Percentiles rank a stretch among this genome's conserved stretches.
phyloP scores from a whole-genome alignment of 2,329 filamentous ascomycete genomes.

The Xenosphaeropsis pyriputrescens region DNA sequence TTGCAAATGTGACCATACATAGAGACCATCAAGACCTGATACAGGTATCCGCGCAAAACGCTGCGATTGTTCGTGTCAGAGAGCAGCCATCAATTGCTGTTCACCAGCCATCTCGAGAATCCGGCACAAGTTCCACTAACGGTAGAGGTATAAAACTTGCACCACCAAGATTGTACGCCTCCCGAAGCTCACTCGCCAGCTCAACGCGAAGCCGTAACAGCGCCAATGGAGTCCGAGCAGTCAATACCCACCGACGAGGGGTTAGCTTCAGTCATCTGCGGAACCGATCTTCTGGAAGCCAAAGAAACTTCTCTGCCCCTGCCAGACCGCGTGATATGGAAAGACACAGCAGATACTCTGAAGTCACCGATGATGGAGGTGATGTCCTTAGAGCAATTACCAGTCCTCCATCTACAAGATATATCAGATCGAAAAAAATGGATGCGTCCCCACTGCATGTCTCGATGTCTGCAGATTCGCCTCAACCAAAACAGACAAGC shows the following conservation, averaged over 20 bases:
- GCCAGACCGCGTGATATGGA: not conserved
- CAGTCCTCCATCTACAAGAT: slow-evolving; percentile 8
- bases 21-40: not conserved
- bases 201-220: slow-evolving; percentile 23
- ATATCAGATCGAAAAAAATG: slow-evolving; percentile 16
- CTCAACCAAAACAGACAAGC: slow-evolving; percentile 2
- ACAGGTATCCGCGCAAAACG: not conserved
- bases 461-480: not conserved
- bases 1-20: slow-evolving; percentile 16
- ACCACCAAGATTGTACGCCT: slow-evolving; percentile 19
- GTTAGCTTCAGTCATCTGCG: slow-evolving; percentile 47
- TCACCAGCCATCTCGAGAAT: slow-evolving; percentile 3
- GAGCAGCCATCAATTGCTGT: not conserved
- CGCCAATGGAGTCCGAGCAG: slow-evolving; percentile 21
- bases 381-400: slow-evolving; percentile 5
- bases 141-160: slow-evolving; percentile 3
- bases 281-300: slow-evolving; percentile 5
- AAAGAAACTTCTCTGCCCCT: slow-evolving; percentile 1
- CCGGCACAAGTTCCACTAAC: slow-evolving; percentile 2
- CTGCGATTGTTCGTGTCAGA: not conserved
- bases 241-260: slow-evolving; percentile 40
- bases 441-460: slow-evolving; percentile 1
- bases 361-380: slow-evolving; percentile 10
- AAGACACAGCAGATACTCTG: slow-evolving; percentile 9
- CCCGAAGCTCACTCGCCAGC: slow-evolving; percentile 30